A percentile compares a stretch with the other conserved stretches of the same genome.
phyloP scores from a whole-genome alignment of 257 asterid species.

The Lycium ferocissimum region DNA sequence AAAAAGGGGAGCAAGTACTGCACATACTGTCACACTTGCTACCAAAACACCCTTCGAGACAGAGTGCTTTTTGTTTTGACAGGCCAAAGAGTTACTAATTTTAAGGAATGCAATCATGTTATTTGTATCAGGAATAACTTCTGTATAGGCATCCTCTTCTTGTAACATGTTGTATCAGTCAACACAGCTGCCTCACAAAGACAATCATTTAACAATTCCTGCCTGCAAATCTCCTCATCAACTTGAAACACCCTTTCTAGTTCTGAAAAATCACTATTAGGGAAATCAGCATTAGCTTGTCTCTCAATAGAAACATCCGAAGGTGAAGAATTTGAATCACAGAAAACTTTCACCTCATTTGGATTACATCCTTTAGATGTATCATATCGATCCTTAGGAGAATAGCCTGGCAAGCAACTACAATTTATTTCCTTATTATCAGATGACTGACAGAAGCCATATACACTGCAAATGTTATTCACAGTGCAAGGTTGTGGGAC shows the following conservation, averaged over 20 bases:
- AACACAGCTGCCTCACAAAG: constrained; percentile 33
- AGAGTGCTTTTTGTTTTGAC: not conserved
- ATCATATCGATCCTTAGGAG: not conserved
- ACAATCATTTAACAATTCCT: constrained; percentile 28
- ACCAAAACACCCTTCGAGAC: not conserved
- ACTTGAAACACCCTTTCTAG: constrained; percentile 9
- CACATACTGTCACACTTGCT: constrained; percentile 19
- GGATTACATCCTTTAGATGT: constrained; percentile 27
- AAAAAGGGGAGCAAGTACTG: constrained; percentile 3
- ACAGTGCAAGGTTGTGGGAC: not conserved
- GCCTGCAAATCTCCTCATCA: constrained; percentile 28
- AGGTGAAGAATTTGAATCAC: constrained; percentile 20
- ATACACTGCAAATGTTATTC: constrained; percentile 24
- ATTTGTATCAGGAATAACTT: not conserved
- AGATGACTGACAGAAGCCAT: not conserved
- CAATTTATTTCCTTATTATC: not conserved
- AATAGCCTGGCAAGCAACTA: constrained; percentile 32
- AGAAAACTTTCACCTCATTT: not conserved
- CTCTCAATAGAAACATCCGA: not conserved
- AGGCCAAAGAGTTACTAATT: not conserved
- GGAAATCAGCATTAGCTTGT: not conserved
- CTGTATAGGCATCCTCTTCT: constrained; percentile 32
- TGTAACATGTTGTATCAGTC: constrained; percentile 2
- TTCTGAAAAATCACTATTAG: not conserved
- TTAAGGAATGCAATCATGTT: constrained; percentile 30